Evolutionary conservation across 345 rosid species (phyloP).

Genomic region (Sonneratia alba): DNA sequence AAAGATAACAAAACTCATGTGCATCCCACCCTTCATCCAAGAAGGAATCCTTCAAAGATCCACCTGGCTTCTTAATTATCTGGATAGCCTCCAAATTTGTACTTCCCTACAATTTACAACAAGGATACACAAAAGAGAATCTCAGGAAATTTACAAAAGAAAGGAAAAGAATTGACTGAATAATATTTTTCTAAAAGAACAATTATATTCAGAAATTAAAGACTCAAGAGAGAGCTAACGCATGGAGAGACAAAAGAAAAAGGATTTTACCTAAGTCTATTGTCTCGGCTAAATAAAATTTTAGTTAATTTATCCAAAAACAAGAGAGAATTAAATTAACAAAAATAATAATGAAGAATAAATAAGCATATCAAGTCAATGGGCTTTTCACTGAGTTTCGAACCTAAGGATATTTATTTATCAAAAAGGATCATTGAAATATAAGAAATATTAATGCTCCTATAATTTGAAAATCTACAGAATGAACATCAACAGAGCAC

Average conservation of each 20-base stretch:
- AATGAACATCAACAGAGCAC: not conserved
- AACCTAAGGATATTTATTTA: not conserved
- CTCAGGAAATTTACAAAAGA: not conserved
- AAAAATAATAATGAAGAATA: not conserved
- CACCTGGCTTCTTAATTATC: slow-evolving; percentile 96
- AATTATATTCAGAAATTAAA: not conserved
- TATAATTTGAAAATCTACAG: not conserved
- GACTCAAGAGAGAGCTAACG: not conserved
- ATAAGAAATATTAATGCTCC: not conserved
- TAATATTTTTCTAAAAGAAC: not conserved
- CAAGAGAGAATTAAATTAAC: not conserved
- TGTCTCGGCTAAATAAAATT: too few relatives aligned
- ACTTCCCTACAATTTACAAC: slow-evolving; percentile 52
- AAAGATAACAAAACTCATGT: not conserved
- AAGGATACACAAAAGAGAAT: not conserved
- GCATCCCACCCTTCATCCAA: slow-evolving; percentile 89
- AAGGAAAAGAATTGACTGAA: not conserved
- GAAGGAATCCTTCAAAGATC: slow-evolving; percentile 86
- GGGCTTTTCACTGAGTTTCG: not conserved
- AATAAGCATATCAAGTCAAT: not conserved
- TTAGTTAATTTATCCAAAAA: not conserved
- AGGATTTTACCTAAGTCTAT: not conserved
- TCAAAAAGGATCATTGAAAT: not conserved
- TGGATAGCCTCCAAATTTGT: slow-evolving; percentile 93
- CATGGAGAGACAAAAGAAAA: not conserved